These are phyloP conservation scores for Diaporthe sp. DNA, from an alignment of 2,329 filamentous ascomycete species.

Conservation along the genomic window DNA sequence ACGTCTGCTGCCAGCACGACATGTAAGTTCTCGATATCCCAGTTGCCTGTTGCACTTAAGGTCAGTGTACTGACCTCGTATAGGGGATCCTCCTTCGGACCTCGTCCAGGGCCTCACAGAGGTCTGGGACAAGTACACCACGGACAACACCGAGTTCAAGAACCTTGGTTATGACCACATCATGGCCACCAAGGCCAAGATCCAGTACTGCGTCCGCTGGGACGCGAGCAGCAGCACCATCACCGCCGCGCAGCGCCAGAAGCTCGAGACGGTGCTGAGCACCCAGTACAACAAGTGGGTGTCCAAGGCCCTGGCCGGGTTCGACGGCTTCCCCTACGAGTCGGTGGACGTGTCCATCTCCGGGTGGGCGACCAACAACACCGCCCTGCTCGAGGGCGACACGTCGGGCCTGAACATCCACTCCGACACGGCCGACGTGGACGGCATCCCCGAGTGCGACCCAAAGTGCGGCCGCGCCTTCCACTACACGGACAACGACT, in stretches of 20 bases:
- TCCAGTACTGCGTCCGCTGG: constrained; percentile 27
- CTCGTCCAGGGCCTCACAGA: not conserved
- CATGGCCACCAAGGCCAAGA: constrained; percentile 24
- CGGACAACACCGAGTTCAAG: constrained; percentile 17
- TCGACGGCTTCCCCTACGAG: constrained; percentile 23
- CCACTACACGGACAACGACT: constrained; percentile 14
- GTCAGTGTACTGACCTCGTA: not conserved
- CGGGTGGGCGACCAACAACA: constrained; percentile 25
- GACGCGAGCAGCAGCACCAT: constrained; percentile 12
- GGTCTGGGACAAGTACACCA: constrained; percentile 23
- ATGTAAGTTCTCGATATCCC: not conserved
- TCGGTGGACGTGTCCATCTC: constrained; percentile 20
- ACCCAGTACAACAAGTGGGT: constrained; percentile 30
- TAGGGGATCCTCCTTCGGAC: constrained; percentile 14
- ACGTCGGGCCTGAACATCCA: not conserved
- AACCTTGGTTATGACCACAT: constrained; percentile 9
- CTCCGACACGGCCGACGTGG: constrained; percentile 3
- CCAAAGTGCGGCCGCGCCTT: not conserved
- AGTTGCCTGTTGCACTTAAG: not conserved
- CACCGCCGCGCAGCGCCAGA: constrained; percentile 7
- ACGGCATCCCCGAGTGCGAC: constrained; percentile 26
- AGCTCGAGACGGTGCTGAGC: constrained; percentile 22
- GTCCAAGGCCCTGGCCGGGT: constrained; percentile 15
- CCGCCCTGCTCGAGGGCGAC: constrained; percentile 17
- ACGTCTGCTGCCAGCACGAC: not conserved